phyloP scores from a whole-genome alignment of 2,329 filamentous ascomycete species.

The Pseudocercospora musae region DNA sequence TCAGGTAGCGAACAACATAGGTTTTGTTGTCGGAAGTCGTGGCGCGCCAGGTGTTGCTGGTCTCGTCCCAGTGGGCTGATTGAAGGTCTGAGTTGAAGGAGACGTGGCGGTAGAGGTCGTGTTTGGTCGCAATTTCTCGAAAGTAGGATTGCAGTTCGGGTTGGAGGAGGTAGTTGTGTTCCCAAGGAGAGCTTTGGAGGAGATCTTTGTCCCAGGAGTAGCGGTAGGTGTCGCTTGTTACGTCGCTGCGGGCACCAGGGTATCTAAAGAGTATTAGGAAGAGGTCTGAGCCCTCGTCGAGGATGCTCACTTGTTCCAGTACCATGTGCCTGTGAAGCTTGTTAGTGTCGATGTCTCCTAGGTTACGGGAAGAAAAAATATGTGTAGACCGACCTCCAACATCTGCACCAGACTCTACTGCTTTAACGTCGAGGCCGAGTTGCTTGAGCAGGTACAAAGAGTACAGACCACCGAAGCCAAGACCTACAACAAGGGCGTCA shows the following conservation, averaged over 20 bases:
- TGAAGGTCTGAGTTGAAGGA: slow-evolving; percentile 3
- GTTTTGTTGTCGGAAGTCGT: neutral
- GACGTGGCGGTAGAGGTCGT: slow-evolving; percentile 8
- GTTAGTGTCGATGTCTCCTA: neutral
- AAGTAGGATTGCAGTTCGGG: slow-evolving; percentile 11
- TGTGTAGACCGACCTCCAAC: slow-evolving; percentile 4
- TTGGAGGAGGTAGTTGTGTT: slow-evolving; percentile 7
- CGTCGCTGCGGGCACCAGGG: slow-evolving; percentile 2
- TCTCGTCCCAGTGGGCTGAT: slow-evolving; percentile 8
- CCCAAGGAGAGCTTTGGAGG: slow-evolving; percentile 1
- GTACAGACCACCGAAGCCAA: slow-evolving; percentile 6
- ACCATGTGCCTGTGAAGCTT: neutral
- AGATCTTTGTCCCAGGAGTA: slow-evolving; percentile 9
- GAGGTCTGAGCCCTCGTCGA: neutral
- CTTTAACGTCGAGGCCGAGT: slow-evolving; percentile 5
- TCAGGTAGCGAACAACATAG: slow-evolving; percentile 4
- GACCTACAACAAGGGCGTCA: slow-evolving; percentile 3
- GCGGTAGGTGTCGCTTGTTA: slow-evolving; percentile 5
- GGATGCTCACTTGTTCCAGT: neutral
- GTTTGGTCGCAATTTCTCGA: slow-evolving; percentile 4
- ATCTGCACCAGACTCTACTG: neutral
- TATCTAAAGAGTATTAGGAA: neutral
- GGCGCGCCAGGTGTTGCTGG: neutral
- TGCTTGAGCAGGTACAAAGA: slow-evolving; percentile 7
- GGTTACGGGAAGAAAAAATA: too few relatives aligned